A percentile compares a stretch with the other conserved stretches of the same genome.
Conservation (phyloP, 768 basidiomycete species). For the Pleurotus djamor region DNA sequence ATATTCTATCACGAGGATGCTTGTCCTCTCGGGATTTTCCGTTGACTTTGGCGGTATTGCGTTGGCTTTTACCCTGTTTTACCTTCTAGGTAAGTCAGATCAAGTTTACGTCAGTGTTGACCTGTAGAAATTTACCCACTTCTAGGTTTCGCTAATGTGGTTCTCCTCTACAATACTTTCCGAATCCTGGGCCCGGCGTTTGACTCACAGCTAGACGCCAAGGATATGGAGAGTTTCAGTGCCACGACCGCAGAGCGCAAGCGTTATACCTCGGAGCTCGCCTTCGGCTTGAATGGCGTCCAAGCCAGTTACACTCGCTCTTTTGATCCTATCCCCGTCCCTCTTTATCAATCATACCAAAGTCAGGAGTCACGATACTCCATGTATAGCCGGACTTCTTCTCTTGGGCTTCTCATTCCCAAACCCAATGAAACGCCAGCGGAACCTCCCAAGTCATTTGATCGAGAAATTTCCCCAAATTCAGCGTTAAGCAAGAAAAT, state of each 20-base stretch:
- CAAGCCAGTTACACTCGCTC: neutral
- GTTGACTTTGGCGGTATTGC: conserved; percentile 47
- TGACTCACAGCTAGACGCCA: conserved; percentile 26
- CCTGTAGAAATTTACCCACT: neutral
- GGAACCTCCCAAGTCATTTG: neutral
- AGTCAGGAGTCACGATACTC: conserved; percentile 5
- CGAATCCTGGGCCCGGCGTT: conserved; percentile 57
- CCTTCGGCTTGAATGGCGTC: neutral
- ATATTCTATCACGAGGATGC: conserved; percentile 48
- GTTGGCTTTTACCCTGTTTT: conserved; percentile 50
- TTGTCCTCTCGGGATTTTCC: conserved; percentile 42
- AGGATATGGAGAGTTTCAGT: conserved; percentile 28
- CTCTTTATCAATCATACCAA: neutral
- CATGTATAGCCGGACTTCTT: neutral
- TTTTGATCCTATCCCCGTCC: conserved; percentile 11
- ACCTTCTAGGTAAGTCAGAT: conserved; percentile 46
- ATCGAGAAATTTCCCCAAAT: conserved; percentile 11
- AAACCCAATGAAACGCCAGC: neutral
- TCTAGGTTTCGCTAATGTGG: conserved; percentile 61
- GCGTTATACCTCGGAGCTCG: neutral
- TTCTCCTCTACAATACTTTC: conserved; percentile 69
- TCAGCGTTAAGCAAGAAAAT: conserved; percentile 7
- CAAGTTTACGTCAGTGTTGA: neutral
- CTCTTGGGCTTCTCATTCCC: conserved; percentile 1
- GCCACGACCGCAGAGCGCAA: conserved; percentile 6